A percentile compares a stretch with the other conserved stretches of the same genome.
Conservation (phyloP, 2,329 filamentous ascomycete genomes). For the Beauveria bassiana region DNA sequence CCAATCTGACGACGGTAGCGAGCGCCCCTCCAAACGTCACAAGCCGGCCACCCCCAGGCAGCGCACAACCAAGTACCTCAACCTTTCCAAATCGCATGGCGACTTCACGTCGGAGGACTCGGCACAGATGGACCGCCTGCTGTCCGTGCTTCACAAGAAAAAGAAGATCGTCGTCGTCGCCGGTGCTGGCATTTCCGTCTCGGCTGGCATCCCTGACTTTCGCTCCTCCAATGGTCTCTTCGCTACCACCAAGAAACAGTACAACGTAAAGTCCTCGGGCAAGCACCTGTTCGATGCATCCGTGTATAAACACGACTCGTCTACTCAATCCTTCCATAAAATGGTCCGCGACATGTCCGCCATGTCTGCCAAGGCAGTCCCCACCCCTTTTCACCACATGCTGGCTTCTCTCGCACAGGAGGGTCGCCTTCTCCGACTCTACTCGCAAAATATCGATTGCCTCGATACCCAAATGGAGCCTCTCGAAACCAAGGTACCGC, state of each 20-base stretch:
- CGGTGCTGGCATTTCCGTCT: conserved; percentile 93
- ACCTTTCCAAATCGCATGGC: conserved; percentile 51
- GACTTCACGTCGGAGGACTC: conserved; percentile 37
- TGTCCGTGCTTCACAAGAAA: conserved; percentile 73
- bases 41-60: conserved; percentile 50
- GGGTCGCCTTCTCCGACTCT: conserved; percentile 78
- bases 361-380: conserved; percentile 67
- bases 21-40: conserved; percentile 62
- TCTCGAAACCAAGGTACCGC: conserved; percentile 70
- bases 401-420: conserved; percentile 84
- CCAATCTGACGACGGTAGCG: conserved; percentile 38
- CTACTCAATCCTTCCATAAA: conserved; percentile 85
- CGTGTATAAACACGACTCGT: conserved; percentile 86
- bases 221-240: conserved; percentile 88
- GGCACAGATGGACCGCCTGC: conserved; percentile 59
- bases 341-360: conserved; percentile 89
- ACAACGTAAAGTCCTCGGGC: conserved; percentile 82
- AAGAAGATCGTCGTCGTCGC: conserved; percentile 96
- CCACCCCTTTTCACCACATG: conserved; percentile 88
- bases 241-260: conserved; percentile 72
- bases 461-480: conserved; percentile 81
- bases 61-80: conserved; percentile 74
- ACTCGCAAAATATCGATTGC: conserved; percentile 95
- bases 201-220: conserved; percentile 94
- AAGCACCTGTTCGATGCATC: conserved; percentile 96